Evolutionary conservation across 192 early-diverging fungal species (phyloP).

Genomic region (Mortierella alpina): DNA sequence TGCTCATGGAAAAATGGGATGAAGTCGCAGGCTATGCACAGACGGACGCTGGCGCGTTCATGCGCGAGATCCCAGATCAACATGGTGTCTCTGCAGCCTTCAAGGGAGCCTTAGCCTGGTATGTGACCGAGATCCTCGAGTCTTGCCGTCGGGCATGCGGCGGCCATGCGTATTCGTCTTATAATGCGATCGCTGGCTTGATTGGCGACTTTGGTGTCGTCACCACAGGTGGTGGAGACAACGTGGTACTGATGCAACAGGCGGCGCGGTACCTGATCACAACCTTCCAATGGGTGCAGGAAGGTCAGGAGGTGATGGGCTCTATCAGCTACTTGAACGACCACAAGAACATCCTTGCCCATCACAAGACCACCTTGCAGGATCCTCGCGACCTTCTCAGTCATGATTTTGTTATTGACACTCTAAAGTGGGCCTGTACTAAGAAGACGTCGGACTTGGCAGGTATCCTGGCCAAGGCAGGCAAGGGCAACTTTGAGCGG

Average conservation of each 20-base stretch:
- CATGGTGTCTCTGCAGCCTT: slow-evolving; percentile 63
- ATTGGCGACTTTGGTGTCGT: slow-evolving; percentile 70
- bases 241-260: slow-evolving; percentile 54
- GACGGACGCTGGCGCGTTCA: slow-evolving; percentile 53
- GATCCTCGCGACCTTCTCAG: slow-evolving; percentile 28
- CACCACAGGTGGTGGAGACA: slow-evolving; percentile 63
- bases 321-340: slow-evolving; percentile 54
- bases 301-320: slow-evolving; percentile 32
- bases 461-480: slow-evolving; percentile 3
- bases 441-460: slow-evolving; percentile 27
- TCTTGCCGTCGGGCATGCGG: slow-evolving; percentile 62
- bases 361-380: slow-evolving; percentile 19
- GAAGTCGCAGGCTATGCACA: slow-evolving; percentile 49
- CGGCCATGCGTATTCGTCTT: slow-evolving; percentile 72
- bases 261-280: slow-evolving; percentile 41
- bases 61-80: slow-evolving; percentile 61
- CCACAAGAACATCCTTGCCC: slow-evolving; percentile 11
- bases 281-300: slow-evolving; percentile 15
- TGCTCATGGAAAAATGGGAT: slow-evolving; percentile 31
- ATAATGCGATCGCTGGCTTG: slow-evolving; percentile 66
- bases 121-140: slow-evolving; percentile 59
- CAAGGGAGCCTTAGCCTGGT: slow-evolving; percentile 62
- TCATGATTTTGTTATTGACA: slow-evolving; percentile 30
- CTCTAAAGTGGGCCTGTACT: slow-evolving; percentile 23
- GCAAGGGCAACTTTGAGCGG: slow-evolving; percentile 15